phyloP scores from a whole-genome alignment of 345 rosid genomes.

The Raphanus sativus region DNA sequence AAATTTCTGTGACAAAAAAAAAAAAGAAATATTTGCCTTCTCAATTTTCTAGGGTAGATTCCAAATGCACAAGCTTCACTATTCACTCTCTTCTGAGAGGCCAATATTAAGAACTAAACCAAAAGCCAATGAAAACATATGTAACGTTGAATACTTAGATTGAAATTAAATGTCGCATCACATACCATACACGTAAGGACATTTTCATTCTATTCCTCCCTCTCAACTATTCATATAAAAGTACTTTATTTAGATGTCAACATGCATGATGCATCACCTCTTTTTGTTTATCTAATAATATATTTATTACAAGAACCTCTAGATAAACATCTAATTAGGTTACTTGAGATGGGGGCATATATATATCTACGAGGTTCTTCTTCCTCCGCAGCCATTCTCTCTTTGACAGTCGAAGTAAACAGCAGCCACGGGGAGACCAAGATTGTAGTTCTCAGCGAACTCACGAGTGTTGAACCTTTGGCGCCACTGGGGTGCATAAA shows the following conservation, averaged over 20 bases:
- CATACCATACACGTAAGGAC: conserved; percentile 10
- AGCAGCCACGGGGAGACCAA: conserved; percentile 74
- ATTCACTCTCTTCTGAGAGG: background rate
- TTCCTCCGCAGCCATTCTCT: conserved; percentile 72
- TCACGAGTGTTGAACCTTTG: conserved; percentile 78
- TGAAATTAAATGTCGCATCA: conserved; percentile 6
- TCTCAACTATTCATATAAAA: background rate
- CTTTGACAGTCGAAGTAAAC: conserved; percentile 78
- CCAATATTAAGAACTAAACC: background rate
- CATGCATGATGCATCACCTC: background rate
- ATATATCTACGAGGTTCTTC: conserved; percentile 33
- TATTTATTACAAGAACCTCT: background rate
- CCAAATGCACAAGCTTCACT: background rate
- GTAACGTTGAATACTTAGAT: background rate
- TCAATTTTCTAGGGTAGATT: too few relatives aligned
- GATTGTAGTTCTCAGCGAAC: conserved; percentile 84
- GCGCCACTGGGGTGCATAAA: conserved; percentile 90
- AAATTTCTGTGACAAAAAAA: too few relatives aligned
- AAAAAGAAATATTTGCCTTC: too few relatives aligned
- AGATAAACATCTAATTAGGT: background rate
- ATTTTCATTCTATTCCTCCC: conserved; percentile 25
- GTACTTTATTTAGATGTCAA: background rate
- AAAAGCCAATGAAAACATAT: background rate
- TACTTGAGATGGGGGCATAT: background rate
- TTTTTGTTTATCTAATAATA: background rate